Evolutionary conservation across 2,329 filamentous ascomycete species (phyloP).

Genomic region (Aspergillus sp.): DNA sequence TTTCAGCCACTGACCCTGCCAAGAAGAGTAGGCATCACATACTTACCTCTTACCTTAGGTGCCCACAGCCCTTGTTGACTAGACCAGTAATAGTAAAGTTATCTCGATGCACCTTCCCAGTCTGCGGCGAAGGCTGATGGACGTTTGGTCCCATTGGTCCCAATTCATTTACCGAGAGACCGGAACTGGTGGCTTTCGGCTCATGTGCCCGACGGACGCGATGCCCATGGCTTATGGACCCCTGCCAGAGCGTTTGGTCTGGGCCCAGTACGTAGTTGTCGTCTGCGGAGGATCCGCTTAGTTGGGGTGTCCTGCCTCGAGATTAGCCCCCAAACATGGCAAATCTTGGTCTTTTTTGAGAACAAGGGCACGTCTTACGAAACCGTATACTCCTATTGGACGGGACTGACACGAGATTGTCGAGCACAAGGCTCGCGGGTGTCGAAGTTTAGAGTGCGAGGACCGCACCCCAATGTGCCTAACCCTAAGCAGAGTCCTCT

Average conservation of each 20-base stretch:
- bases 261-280: slow-evolving; percentile 8
- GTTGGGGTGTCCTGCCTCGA: not conserved
- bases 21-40: slow-evolving; percentile 5
- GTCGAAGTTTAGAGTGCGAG: not conserved
- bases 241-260: slow-evolving; percentile 17
- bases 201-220: slow-evolving; percentile 18
- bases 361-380: slow-evolving; percentile 4
- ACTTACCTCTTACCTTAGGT: not conserved
- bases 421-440: slow-evolving; percentile 4
- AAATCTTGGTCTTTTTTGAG: slow-evolving; percentile 7
- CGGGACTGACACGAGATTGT: slow-evolving; percentile 3
- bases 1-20: slow-evolving; percentile 20
- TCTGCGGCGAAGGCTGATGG: not conserved
- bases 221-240: slow-evolving; percentile 16
- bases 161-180: slow-evolving; percentile 15
- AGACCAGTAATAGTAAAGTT: not conserved
- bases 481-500: slow-evolving; percentile 5
- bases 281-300: not conserved
- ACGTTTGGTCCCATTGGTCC: slow-evolving; percentile 1
- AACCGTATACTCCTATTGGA: slow-evolving; percentile 4
- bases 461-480: slow-evolving; percentile 3
- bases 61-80: slow-evolving; percentile 7
- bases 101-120: slow-evolving; percentile 1
- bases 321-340: slow-evolving; percentile 10
- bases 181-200: slow-evolving; percentile 13